Conservation (phyloP, 345 rosid genomes). For the Crucihimalaya himalaica region DNA sequence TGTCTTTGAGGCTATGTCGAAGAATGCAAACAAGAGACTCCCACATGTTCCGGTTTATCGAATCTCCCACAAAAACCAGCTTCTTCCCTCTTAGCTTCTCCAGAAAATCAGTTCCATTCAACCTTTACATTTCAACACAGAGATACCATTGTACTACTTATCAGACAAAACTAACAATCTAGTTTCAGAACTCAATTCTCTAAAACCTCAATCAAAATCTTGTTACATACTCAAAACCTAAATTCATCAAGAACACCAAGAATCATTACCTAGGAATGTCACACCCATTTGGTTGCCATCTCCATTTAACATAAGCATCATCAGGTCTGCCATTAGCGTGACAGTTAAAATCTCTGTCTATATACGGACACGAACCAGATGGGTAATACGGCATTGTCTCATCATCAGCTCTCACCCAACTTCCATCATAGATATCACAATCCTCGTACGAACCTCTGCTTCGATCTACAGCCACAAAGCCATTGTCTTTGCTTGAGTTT, state of each 20-base stretch:
- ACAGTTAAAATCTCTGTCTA: slow-evolving; percentile 79
- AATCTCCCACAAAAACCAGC: slow-evolving; percentile 86
- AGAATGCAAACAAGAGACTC: slow-evolving; percentile 90
- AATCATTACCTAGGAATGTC: slow-evolving; percentile 59
- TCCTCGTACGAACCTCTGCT: slow-evolving; percentile 38
- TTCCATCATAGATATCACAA: slow-evolving; percentile 80
- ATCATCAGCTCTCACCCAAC: slow-evolving; percentile 64
- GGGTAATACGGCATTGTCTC: slow-evolving; percentile 72
- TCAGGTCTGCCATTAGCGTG: slow-evolving; percentile 75
- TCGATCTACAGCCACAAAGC: background rate
- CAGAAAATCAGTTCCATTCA: slow-evolving; percentile 82
- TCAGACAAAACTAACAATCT: background rate
- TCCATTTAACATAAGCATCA: slow-evolving; percentile 69
- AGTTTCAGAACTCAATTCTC: background rate
- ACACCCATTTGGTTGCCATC: slow-evolving; percentile 83
- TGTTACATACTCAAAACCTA: slow-evolving; percentile 5
- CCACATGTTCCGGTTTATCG: slow-evolving; percentile 92
- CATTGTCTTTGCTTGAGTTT: slow-evolving; percentile 24
- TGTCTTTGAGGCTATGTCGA: slow-evolving; percentile 56
- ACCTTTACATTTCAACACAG: slow-evolving; percentile 42
- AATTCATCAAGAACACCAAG: slow-evolving; percentile 5
- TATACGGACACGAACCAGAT: slow-evolving; percentile 72
- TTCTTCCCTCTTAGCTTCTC: slow-evolving; percentile 79
- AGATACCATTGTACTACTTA: background rate
- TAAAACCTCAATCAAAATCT: background rate